These are phyloP conservation scores for Colletotrichum liaoningense DNA, from an alignment of 2,329 filamentous ascomycete species.

Conservation along the genomic window DNA sequence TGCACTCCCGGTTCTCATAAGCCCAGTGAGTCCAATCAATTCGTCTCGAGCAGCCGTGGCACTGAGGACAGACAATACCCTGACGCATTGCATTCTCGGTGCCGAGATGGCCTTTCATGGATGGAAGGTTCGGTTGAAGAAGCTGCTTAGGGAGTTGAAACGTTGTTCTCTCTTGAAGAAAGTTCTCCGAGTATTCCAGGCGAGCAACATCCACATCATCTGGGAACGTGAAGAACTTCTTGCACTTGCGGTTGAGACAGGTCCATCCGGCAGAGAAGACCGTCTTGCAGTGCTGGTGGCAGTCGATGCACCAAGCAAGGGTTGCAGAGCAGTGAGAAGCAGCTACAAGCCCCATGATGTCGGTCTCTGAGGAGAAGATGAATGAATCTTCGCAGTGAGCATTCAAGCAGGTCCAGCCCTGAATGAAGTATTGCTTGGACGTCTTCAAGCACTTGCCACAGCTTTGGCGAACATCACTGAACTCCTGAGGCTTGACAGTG, in stretches of 20 bases:
- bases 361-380: background rate
- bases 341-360: constrained; percentile 24
- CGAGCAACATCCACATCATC: constrained; percentile 38
- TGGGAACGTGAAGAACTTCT: constrained; percentile 58
- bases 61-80: constrained; percentile 75
- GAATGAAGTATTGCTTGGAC: constrained; percentile 51
- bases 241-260: constrained; percentile 53
- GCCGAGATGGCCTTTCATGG: constrained; percentile 48
- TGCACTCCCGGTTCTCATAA: constrained; percentile 65
- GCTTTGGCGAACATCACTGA: constrained; percentile 2
- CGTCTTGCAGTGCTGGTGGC: constrained; percentile 50
- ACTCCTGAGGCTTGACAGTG: background rate
- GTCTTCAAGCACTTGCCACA: constrained; percentile 55
- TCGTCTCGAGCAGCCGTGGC: constrained; percentile 70
- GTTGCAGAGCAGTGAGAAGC: constrained; percentile 15
- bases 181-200: constrained; percentile 66
- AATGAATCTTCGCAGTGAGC: constrained; percentile 34
- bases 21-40: constrained; percentile 71
- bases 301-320: constrained; percentile 43
- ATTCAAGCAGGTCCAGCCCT: constrained; percentile 45
- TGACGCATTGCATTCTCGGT: constrained; percentile 64
- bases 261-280: constrained; percentile 47
- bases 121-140: constrained; percentile 50
- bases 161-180: constrained; percentile 64
- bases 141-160: constrained; percentile 52